phyloP scores from a whole-genome alignment of 2,329 filamentous ascomycete species.

The Penicillium capsulatum region DNA sequence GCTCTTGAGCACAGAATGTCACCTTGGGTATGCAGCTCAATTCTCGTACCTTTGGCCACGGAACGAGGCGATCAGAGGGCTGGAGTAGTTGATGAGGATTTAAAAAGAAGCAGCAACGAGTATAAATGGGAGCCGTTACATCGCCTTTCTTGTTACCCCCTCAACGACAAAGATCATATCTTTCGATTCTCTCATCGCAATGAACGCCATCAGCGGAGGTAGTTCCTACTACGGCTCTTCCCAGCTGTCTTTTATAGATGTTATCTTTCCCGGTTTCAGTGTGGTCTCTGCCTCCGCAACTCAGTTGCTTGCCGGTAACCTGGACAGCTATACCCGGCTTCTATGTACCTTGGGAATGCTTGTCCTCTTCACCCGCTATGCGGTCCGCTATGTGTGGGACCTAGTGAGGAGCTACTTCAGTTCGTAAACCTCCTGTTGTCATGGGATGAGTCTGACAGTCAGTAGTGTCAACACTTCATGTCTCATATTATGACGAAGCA shows the following conservation, averaged over 20 bases:
- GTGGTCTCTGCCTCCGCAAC: slow-evolving; percentile 12
- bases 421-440: slow-evolving; percentile 9
- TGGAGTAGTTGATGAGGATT: too few relatives aligned
- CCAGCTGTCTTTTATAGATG: slow-evolving; percentile 17
- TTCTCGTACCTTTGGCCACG: too few relatives aligned
- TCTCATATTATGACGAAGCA: too few relatives aligned
- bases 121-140: too few relatives aligned
- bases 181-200: slow-evolving; percentile 9
- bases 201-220: slow-evolving; percentile 11
- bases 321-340: slow-evolving; percentile 15
- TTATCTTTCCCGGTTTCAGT: slow-evolving; percentile 20
- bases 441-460: slow-evolving; percentile 13
- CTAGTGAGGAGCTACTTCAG: slow-evolving; percentile 19
- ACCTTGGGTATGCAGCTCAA: too few relatives aligned
- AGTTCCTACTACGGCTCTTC: slow-evolving; percentile 5
- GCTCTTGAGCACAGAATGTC: too few relatives aligned
- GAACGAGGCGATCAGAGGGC: too few relatives aligned
- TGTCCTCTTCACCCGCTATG: slow-evolving; percentile 17
- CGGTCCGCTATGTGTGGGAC: slow-evolving; percentile 13
- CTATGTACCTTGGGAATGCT: slow-evolving; percentile 13
- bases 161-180: too few relatives aligned
- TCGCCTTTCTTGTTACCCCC: too few relatives aligned
- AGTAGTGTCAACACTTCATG: too few relatives aligned
- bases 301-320: slow-evolving; percentile 16
- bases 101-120: too few relatives aligned